A percentile compares a stretch with the other conserved stretches of the same genome.
These are phyloP conservation scores for Pochonia chlamydosporia DNA, from an alignment of 2,329 filamentous ascomycete species.

Conservation along the genomic window DNA sequence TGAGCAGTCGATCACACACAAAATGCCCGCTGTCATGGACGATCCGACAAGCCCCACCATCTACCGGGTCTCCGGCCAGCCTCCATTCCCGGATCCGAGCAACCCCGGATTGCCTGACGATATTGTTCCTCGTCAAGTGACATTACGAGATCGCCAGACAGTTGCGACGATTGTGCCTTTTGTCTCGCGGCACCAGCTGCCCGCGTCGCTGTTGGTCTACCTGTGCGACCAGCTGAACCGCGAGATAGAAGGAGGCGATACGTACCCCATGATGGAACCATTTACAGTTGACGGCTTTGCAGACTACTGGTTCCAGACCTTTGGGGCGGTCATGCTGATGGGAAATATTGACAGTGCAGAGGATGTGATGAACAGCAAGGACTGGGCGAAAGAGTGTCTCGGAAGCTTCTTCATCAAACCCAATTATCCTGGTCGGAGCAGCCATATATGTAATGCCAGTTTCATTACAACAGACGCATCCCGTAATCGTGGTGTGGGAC, in stretches of 20 bases:
- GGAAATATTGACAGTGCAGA: conserved; percentile 63
- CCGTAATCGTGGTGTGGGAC: conserved; percentile 68
- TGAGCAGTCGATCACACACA: conserved; percentile 11
- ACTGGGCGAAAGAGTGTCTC: conserved; percentile 77
- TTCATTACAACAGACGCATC: conserved; percentile 70
- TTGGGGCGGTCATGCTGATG: conserved; percentile 80
- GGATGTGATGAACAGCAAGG: conserved; percentile 52
- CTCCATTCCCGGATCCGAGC: conserved; percentile 58
- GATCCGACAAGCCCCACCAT: conserved; percentile 67
- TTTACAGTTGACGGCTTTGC: conserved; percentile 71
- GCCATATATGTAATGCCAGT: conserved; percentile 83
- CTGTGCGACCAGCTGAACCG: conserved; percentile 80
- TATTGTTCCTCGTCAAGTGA: conserved; percentile 71
- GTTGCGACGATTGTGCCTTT: conserved; percentile 81
- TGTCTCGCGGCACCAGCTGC: conserved; percentile 70
- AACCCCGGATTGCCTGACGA: conserved; percentile 60
- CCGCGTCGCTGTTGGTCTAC: conserved; percentile 66
- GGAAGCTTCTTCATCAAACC: conserved; percentile 94
- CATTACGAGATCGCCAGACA: conserved; percentile 75
- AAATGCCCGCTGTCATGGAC: conserved; percentile 74
- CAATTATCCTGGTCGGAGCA: conserved; percentile 86
- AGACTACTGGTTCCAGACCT: conserved; percentile 86
- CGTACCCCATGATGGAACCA: conserved; percentile 79
- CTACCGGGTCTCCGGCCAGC: conserved; percentile 60
- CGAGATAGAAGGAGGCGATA: conserved; percentile 88